phyloP scores from a whole-genome alignment of 2,329 filamentous ascomycete species.

The Penicillium sp. region DNA sequence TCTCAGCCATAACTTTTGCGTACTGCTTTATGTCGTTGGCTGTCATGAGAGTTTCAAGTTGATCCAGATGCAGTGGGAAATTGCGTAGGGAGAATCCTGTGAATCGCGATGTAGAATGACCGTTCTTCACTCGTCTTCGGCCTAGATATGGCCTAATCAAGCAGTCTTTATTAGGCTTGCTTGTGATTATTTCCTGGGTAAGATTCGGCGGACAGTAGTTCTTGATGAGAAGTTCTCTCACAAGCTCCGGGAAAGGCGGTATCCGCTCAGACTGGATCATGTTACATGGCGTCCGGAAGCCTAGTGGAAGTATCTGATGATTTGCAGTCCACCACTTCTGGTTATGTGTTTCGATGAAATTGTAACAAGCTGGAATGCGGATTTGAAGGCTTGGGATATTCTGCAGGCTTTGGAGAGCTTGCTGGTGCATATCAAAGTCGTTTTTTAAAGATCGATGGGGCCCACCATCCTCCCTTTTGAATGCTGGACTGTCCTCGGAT shows the following conservation, averaged over 20 bases:
- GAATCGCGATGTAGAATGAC: conserved; percentile 18
- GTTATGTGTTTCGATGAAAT: conserved; percentile 23
- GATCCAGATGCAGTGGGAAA: conserved; percentile 51
- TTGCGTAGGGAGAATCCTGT: conserved; percentile 48
- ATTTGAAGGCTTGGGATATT: conserved; percentile 3
- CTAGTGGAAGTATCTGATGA: conserved; percentile 26
- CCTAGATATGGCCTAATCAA: conserved; percentile 54
- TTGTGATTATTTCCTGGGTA: conserved; percentile 24
- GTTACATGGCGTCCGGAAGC: conserved; percentile 33
- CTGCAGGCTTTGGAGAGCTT: conserved; percentile 17
- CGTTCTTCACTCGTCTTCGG: conserved; percentile 24
- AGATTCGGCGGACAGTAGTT: conserved; percentile 34
- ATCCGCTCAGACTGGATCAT: conserved; percentile 38
- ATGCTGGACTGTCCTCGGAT: conserved; percentile 15
- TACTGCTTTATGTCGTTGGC: conserved; percentile 31
- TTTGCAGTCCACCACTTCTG: conserved; percentile 30
- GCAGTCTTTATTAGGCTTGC: conserved; percentile 46
- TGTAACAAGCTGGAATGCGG: conserved; percentile 26
- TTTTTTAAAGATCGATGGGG: conserved; percentile 29
- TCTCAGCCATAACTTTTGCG: conserved; percentile 49
- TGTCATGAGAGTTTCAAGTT: conserved; percentile 42
- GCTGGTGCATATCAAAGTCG: conserved; percentile 34
- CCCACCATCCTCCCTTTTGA: conserved; percentile 38
- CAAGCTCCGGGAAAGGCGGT: conserved; percentile 26
- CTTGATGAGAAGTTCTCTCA: conserved; percentile 32